Conservation (phyloP, 345 rosid species). For the Lepidium africanum region DNA sequence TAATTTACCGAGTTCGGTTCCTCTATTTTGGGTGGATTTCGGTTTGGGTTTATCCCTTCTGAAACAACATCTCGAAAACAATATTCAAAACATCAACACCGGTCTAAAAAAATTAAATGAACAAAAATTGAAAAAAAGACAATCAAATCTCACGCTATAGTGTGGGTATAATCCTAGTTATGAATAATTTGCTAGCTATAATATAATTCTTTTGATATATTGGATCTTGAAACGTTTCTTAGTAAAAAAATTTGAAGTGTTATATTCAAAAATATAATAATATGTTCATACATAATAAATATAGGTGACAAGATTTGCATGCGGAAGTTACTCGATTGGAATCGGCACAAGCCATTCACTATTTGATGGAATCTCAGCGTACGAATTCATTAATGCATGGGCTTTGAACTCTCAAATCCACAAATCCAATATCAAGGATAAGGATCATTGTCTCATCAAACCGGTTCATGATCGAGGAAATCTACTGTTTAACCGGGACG, state of each 20-base stretch:
- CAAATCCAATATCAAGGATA: background rate
- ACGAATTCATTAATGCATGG: conserved; percentile 47
- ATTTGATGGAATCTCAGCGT: conserved; percentile 59
- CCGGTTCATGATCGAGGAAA: conserved; percentile 53
- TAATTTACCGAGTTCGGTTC: no score
- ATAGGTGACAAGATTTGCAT: conserved; percentile 60
- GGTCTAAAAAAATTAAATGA: no score
- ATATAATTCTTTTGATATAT: no score
- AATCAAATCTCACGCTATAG: no score
- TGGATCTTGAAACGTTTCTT: no score
- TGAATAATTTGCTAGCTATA: no score
- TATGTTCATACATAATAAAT: background rate
- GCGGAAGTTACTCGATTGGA: conserved; percentile 62
- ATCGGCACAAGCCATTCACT: conserved; percentile 60
- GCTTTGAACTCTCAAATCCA: conserved; percentile 35
- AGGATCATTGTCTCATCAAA: conserved; percentile 7
- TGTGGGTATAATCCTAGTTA: no score
- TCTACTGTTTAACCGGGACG: conserved; percentile 18
- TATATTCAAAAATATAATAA: background rate
- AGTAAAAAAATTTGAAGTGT: background rate
- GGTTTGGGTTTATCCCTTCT: no score
- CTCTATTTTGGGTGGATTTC: no score
- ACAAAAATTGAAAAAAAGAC: no score
- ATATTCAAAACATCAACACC: no score
- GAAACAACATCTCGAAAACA: no score